These are phyloP conservation scores for Cryptococcus sp. DNA, from an alignment of 1,284 basidiomycete species.

Conservation along the genomic window DNA sequence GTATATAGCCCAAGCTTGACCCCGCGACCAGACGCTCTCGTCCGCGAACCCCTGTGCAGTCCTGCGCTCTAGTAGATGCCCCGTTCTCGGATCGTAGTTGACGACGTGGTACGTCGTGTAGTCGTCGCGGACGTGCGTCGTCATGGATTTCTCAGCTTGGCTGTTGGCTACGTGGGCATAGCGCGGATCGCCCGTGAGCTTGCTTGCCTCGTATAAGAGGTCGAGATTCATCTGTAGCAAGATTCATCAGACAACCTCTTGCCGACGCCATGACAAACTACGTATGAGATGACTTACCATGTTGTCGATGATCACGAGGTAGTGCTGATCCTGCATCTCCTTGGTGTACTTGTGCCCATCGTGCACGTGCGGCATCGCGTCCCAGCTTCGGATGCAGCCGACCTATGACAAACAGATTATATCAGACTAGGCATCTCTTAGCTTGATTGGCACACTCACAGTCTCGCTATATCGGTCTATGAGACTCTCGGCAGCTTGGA, in stretches of 20 bases:
- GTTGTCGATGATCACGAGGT: constrained; percentile 48
- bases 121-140: constrained; percentile 35
- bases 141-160: constrained; percentile 38
- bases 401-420: constrained; percentile 14
- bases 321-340: constrained; percentile 43
- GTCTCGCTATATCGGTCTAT: constrained; percentile 37
- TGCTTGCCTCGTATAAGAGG: constrained; percentile 39
- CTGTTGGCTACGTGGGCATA: constrained; percentile 38
- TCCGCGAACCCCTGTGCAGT: constrained; percentile 43
- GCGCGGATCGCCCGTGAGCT: constrained; percentile 35
- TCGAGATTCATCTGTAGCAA: constrained; percentile 45
- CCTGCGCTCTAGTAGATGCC: constrained; percentile 18
- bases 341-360: constrained; percentile 25
- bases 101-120: constrained; percentile 45
- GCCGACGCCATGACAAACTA: not conserved
- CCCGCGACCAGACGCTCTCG: constrained; percentile 40
- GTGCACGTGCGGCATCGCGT: constrained; percentile 24
- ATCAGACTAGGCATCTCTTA: not conserved
- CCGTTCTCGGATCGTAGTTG: constrained; percentile 35
- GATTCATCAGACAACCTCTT: not conserved
- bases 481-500: constrained; percentile 41
- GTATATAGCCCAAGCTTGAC: constrained; percentile 47
- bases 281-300: constrained; percentile 28
- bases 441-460: constrained; percentile 22
- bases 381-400: constrained; percentile 44